Conservation (phyloP, 2,329 filamentous ascomycete genomes). For the Curvularia spicifera region DNA sequence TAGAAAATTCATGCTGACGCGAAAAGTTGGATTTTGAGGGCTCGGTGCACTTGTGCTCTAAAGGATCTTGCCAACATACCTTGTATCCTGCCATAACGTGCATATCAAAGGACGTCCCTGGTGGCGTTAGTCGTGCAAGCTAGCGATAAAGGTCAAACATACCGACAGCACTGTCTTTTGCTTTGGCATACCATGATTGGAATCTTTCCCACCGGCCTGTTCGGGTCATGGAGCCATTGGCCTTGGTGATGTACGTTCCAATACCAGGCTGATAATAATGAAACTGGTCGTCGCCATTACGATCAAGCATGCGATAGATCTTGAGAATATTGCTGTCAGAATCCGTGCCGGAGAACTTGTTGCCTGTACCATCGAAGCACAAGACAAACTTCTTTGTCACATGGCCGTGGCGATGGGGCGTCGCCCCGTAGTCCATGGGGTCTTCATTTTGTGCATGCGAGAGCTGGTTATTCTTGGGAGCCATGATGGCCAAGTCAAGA, state of each 20-base stretch:
- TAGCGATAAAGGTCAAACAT: background rate
- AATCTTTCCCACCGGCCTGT: constrained; percentile 64
- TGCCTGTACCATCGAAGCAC: constrained; percentile 54
- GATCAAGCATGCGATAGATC: constrained; percentile 73
- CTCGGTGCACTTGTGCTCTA: background rate
- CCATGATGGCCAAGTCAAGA: constrained; percentile 12
- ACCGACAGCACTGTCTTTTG: constrained; percentile 75
- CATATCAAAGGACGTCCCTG: constrained; percentile 77
- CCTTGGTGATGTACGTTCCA: constrained; percentile 70
- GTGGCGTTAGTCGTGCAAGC: constrained; percentile 4
- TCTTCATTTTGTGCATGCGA: constrained; percentile 10
- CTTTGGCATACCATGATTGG: constrained; percentile 71
- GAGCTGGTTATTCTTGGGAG: constrained; percentile 11
- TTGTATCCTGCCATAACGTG: constrained; percentile 85
- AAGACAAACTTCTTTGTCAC: constrained; percentile 65
- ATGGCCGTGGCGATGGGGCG: constrained; percentile 20
- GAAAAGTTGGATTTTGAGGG: background rate
- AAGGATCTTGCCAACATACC: constrained; percentile 59
- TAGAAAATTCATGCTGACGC: background rate
- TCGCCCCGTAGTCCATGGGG: constrained; percentile 23
- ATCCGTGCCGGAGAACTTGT: constrained; percentile 52
- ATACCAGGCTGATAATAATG: constrained; percentile 62
- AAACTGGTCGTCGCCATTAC: constrained; percentile 65
- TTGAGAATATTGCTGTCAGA: constrained; percentile 63
- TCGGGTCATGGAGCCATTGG: constrained; percentile 59